A percentile compares a stretch with the other conserved stretches of the same genome.
Evolutionary conservation across 176 grass and related monocot species (phyloP).

Genomic region (Metroxylon sagu): DNA sequence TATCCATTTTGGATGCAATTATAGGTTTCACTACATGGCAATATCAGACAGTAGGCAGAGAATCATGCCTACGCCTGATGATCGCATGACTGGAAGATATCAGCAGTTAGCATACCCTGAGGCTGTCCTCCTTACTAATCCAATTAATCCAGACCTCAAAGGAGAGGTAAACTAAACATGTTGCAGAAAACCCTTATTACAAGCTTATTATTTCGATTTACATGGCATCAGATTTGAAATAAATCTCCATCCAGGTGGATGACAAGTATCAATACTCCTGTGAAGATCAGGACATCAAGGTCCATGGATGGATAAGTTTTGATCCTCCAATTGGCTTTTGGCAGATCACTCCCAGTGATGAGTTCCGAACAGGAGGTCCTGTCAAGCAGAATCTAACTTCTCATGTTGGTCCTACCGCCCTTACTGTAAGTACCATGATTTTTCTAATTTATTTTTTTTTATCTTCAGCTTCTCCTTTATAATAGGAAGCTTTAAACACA

Average conservation of each 20-base stretch:
- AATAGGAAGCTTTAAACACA: too few species aligned
- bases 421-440: slow-evolving; percentile 51
- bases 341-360: slow-evolving; percentile 95
- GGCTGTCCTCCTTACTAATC: slow-evolving; percentile 49
- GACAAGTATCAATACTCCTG: slow-evolving; percentile 99
- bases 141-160: slow-evolving; percentile 36
- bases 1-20: too few species aligned
- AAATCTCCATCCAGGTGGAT: slow-evolving; percentile 52
- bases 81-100: slow-evolving; percentile 25
- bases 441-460: too few species aligned
- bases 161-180: slow-evolving; percentile 51
- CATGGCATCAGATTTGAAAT: background rate
- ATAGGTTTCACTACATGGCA: slow-evolving; percentile 65
- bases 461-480: too few species aligned
- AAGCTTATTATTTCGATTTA: background rate
- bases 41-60: slow-evolving; percentile 57
- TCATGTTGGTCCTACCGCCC: slow-evolving; percentile 93
- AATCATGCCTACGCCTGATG: slow-evolving; percentile 41
- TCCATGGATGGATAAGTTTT: slow-evolving; percentile 88
- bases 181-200: background rate
- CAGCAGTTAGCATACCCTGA: slow-evolving; percentile 53
- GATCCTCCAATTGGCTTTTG: slow-evolving; percentile 91
- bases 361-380: slow-evolving; percentile 81
- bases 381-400: slow-evolving; percentile 88
- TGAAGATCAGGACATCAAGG: slow-evolving; percentile 75